Evolutionary conservation across 1,139 yeast genomes (phyloP).

Genomic region (Pichia sp.): DNA sequence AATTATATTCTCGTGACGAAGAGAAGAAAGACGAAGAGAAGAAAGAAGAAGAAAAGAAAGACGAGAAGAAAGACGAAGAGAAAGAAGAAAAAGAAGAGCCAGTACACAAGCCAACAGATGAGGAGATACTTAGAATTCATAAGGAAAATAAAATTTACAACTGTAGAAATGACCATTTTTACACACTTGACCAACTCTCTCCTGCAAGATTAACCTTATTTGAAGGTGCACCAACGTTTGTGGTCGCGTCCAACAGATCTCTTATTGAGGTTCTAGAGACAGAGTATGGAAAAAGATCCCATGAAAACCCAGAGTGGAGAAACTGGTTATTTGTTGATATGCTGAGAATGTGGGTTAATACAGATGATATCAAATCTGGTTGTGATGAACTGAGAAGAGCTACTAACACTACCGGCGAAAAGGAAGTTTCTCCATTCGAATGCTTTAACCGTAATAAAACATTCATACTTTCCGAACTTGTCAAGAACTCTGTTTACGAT

Average conservation of each 20-base stretch:
- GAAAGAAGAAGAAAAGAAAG: not conserved
- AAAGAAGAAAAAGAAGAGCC: not conserved
- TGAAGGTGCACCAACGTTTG: constrained; percentile 46
- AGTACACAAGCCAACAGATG: not conserved
- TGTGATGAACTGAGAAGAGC: not conserved
- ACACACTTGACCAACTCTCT: constrained; percentile 35
- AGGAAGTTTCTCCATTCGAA: constrained; percentile 8
- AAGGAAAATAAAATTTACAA: constrained; percentile 32
- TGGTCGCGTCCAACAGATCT: constrained; percentile 36
- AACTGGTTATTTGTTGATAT: constrained; percentile 25
- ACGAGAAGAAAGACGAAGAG: constrained; percentile 13
- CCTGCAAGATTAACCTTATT: constrained; percentile 44
- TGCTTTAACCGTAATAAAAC: constrained; percentile 16
- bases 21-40: not conserved
- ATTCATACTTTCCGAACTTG: constrained; percentile 3
- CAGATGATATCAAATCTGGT: constrained; percentile 8
- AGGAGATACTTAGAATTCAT: constrained; percentile 21
- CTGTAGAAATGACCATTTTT: constrained; percentile 47
- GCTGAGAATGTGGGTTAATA: constrained; percentile 25
- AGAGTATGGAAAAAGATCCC: constrained; percentile 29
- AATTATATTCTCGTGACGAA: constrained; percentile 13
- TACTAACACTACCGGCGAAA: not conserved
- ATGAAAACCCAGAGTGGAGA: constrained; percentile 30
- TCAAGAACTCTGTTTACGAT: constrained; percentile 9
- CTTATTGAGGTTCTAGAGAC: constrained; percentile 34